These are phyloP conservation scores for Sanghuangporus sanghuang DNA, from an alignment of 1,284 basidiomycete genomes.

Conservation along the genomic window DNA sequence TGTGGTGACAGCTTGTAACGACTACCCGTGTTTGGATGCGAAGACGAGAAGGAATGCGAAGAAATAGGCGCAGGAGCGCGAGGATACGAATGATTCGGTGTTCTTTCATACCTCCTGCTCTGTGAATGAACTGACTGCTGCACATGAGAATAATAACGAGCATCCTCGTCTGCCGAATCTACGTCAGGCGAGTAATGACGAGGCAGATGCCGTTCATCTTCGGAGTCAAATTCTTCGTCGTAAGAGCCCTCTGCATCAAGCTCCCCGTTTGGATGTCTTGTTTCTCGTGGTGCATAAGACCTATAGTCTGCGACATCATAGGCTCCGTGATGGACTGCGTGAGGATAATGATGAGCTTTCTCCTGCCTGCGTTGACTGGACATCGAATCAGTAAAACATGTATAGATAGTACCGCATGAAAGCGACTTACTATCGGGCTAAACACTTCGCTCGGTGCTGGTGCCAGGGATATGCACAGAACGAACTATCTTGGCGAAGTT, in stretches of 20 bases:
- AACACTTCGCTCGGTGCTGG: constrained; percentile 68
- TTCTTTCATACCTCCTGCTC: neutral
- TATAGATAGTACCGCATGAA: neutral
- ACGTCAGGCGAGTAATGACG: neutral
- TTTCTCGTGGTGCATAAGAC: constrained; percentile 22
- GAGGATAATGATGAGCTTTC: constrained; percentile 5
- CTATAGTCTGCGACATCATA: neutral
- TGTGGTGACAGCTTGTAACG: constrained; percentile 4
- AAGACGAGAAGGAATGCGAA: neutral
- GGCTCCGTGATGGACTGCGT: neutral
- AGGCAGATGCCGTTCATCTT: constrained; percentile 25
- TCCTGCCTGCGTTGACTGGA: constrained; percentile 14
- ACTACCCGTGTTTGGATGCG: neutral
- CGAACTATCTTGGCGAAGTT: constrained; percentile 63
- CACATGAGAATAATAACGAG: neutral
- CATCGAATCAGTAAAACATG: neutral
- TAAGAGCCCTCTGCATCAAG: constrained; percentile 20
- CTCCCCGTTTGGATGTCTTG: constrained; percentile 18
- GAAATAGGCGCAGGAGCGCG: neutral
- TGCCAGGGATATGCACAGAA: constrained; percentile 76
- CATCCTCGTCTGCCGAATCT: constrained; percentile 6
- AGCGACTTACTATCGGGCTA: constrained; percentile 54
- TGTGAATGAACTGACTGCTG: neutral
- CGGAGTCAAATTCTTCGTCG: constrained; percentile 35
- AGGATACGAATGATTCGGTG: neutral